Conservation (phyloP, 2,329 filamentous ascomycete genomes). For the Colletotrichum sp. region DNA sequence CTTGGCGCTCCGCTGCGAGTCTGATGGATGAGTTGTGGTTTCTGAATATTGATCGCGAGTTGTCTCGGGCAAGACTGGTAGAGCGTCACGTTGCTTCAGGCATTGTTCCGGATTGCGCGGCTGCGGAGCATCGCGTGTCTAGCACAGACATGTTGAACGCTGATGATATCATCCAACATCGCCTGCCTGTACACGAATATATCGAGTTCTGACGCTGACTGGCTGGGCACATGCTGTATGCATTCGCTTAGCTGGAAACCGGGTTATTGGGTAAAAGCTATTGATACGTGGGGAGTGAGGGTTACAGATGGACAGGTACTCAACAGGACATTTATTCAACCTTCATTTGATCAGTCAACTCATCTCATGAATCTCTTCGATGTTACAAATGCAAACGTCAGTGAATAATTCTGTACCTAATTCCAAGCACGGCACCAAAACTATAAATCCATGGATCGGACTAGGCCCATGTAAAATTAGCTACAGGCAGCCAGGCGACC, state of each 20-base stretch:
- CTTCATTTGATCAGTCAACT: not conserved
- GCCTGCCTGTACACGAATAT: not conserved
- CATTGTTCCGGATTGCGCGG: not conserved
- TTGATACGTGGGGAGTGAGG: not conserved
- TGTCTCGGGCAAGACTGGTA: not conserved
- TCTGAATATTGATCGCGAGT: not conserved
- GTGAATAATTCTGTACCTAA: fast-evolving
- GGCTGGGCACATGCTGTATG: not conserved
- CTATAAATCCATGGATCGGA: not conserved
- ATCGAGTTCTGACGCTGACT: not conserved
- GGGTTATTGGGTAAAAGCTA: not conserved
- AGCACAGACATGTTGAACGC: not conserved
- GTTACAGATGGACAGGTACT: not conserved
- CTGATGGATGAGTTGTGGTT: not conserved
- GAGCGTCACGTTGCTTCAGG: not conserved
- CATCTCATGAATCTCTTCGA: not conserved
- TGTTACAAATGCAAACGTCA: not conserved
- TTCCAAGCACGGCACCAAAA: not conserved
- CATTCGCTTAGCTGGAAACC: not conserved
- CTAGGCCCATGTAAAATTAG: not conserved
- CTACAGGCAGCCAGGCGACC: not conserved
- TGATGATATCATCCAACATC: not conserved
- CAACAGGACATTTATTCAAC: not conserved
- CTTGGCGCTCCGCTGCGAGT: not conserved
- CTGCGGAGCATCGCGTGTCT: not conserved